These are phyloP conservation scores for Fusarium tupiense DNA, from an alignment of 2,329 filamentous ascomycete species.

Conservation along the genomic window DNA sequence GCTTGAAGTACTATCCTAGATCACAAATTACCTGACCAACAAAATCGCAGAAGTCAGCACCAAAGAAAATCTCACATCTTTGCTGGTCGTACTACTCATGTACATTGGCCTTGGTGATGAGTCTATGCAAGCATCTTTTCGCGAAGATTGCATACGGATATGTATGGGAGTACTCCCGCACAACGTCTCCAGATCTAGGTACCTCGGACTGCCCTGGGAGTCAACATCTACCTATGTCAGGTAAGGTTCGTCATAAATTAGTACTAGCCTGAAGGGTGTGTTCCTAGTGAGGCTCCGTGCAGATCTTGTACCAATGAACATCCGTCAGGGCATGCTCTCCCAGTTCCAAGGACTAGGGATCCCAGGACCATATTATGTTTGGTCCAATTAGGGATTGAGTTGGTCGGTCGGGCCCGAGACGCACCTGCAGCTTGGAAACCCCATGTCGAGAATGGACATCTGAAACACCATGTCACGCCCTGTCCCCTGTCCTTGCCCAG, in stretches of 20 bases:
- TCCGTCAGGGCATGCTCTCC: background rate
- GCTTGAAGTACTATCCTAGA: background rate
- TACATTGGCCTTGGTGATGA: background rate
- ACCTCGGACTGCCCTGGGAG: background rate
- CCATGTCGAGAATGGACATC: constrained; percentile 30
- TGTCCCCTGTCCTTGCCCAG: background rate
- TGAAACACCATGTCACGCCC: constrained; percentile 25
- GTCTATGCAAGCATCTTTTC: background rate
- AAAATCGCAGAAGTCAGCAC: background rate
- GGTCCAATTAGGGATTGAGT: constrained; percentile 16
- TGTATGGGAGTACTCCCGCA: background rate
- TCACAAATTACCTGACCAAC: background rate
- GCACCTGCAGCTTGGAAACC: constrained; percentile 31
- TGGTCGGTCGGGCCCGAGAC: constrained; percentile 19
- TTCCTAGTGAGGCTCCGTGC: background rate
- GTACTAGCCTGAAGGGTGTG: background rate
- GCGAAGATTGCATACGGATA: background rate
- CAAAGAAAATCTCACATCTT: background rate
- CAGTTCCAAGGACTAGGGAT: constrained; percentile 32
- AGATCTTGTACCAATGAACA: constrained; percentile 22
- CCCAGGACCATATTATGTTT: constrained; percentile 7
- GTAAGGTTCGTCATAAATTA: background rate
- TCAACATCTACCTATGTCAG: background rate
- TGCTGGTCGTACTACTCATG: background rate
- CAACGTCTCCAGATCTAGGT: background rate